Conservation (phyloP, 164 flowering plant species). For the Kingdonia uniflora region DNA sequence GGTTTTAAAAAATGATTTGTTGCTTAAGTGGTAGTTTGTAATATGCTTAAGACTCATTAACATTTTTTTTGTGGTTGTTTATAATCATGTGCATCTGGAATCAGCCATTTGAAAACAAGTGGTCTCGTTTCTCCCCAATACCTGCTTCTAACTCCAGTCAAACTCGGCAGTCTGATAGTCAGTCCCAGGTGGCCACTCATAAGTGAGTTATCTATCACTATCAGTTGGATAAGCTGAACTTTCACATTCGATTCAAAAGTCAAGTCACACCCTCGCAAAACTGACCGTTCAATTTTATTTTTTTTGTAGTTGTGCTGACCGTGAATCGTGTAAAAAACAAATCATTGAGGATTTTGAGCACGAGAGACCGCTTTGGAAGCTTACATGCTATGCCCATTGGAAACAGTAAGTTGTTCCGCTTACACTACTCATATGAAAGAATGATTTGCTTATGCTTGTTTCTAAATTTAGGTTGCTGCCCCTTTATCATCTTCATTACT, state of each 20-base stretch:
- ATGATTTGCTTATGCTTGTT: neutral
- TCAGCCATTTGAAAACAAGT: slow-evolving; percentile 80
- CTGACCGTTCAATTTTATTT: slow-evolving; percentile 10
- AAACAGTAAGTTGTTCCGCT: slow-evolving; percentile 31
- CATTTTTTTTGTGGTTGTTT: too few relatives aligned
- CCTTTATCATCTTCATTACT: too few relatives aligned
- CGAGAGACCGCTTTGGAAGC: slow-evolving; percentile 88
- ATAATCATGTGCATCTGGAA: neutral
- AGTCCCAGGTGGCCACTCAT: slow-evolving; percentile 34
- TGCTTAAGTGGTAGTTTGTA: neutral
- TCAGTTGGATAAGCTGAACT: neutral
- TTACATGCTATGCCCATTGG: slow-evolving; percentile 71
- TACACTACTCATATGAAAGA: neutral
- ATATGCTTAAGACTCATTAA: too few relatives aligned
- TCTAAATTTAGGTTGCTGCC: too few relatives aligned
- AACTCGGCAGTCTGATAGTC: slow-evolving; percentile 33
- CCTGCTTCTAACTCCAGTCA: slow-evolving; percentile 21
- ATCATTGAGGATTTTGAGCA: slow-evolving; percentile 60
- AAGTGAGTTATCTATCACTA: slow-evolving; percentile 42
- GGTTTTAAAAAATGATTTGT: neutral
- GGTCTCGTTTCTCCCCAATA: slow-evolving; percentile 42
- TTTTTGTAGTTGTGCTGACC: slow-evolving; percentile 59
- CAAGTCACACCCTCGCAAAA: neutral
- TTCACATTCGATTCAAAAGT: neutral
- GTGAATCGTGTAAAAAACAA: slow-evolving; percentile 55